Evolutionary conservation across 2,329 filamentous ascomycete genomes (phyloP).

Genomic region (Tolypocladium cylindrosporum): DNA sequence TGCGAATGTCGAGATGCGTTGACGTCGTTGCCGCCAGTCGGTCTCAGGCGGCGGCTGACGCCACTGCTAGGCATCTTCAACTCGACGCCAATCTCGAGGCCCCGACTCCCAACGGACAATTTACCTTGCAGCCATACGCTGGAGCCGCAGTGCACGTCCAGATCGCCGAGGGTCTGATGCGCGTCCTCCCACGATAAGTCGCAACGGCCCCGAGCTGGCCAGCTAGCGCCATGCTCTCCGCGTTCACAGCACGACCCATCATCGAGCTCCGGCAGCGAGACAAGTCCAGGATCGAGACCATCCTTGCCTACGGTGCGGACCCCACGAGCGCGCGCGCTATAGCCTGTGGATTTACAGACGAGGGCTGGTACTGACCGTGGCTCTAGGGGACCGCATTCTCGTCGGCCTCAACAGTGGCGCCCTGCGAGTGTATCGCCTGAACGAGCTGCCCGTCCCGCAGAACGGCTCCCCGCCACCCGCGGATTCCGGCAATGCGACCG

Average conservation of each 20-base stretch:
- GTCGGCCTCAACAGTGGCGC: conserved; percentile 86
- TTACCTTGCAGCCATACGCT: not conserved
- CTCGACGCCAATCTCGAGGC: not conserved
- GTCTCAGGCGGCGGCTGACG: not conserved
- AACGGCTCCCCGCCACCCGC: conserved; percentile 20
- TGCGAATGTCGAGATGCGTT: conserved; percentile 2
- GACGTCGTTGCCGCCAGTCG: not conserved
- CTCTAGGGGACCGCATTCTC: conserved; percentile 71
- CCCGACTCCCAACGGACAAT: not conserved
- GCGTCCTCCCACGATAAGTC: conserved; percentile 16
- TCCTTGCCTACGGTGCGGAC: conserved; percentile 68
- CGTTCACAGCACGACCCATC: conserved; percentile 91
- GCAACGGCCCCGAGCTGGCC: conserved; percentile 29
- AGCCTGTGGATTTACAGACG: conserved; percentile 9
- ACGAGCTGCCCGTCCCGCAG: conserved; percentile 43
- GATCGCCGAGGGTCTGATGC: conserved; percentile 16
- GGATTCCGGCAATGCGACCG: conserved; percentile 14
- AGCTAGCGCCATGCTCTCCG: conserved; percentile 72
- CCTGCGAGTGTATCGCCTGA: conserved; percentile 84
- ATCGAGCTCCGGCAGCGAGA: conserved; percentile 94
- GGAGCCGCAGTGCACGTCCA: conserved; percentile 10
- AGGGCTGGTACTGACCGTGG: not conserved
- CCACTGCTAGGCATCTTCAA: not conserved
- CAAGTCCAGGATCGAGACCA: conserved; percentile 94
- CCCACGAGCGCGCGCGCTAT: not conserved